Evolutionary conservation across 306 rosid species (phyloP), one percentile per base, ranked within the genome.

Genomic region (Myrica gale): DNA sequence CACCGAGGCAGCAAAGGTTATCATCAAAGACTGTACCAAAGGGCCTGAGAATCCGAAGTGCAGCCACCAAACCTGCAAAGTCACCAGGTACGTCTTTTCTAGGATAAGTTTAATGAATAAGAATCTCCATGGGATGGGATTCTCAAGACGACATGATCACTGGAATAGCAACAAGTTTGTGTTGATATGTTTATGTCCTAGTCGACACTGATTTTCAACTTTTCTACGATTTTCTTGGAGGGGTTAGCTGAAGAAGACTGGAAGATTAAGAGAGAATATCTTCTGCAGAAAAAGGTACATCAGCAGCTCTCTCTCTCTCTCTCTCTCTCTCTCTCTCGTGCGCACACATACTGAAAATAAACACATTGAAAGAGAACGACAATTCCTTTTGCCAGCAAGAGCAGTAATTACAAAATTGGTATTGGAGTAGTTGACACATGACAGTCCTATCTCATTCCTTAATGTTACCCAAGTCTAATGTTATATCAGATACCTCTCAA

Each of bases 231-330:
- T 80, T 62, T 71, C 54, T 83, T 82, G 81, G 92, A 69, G 89
- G 73, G 82, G 15, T 81, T 84, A 95, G 99, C 97, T 81, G 99
- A 95, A 85, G 97, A 95, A 86, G 99, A 95, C 0, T 95, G 99
- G 99, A 95, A 92, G 85, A 62, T 82, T 78, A 95, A 95, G 87
- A 80, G 99, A 79, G 97, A 83, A 70, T 0, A 26, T 70, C 87
- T 92, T 82, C 82, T 83, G 73, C 84, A 90, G 82, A 95, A 95
- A 74, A 92, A 87, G 95, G 98, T 89, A 79, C 6, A 23, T 45
- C 55, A 62, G 76, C 76, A 50, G 43, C 62, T 73, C 53, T 66
- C 47, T 63, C 15, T 72, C 69, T 52, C 62, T 9, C 58, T 48
- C 52, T 68, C 60, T 72, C 3, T 48, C 52, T 68, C 60, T 72